These are phyloP conservation scores for Lactuca saligna DNA, from an alignment of 129 eudicot species.

Conservation along the genomic window DNA sequence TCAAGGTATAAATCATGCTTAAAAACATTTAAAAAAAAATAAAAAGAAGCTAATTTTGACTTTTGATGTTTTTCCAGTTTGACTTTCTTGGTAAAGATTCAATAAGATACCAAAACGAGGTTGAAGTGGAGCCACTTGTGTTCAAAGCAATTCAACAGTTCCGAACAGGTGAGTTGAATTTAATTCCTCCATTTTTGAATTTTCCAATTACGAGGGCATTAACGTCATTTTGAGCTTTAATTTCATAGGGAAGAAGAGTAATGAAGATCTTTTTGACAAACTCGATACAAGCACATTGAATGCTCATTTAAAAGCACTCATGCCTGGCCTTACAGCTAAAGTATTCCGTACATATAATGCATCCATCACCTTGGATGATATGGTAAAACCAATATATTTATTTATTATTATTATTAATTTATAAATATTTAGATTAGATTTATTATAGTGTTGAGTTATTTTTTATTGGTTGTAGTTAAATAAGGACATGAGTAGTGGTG, in stretches of 20 bases:
- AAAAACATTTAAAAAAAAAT: no score
- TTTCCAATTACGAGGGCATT: not conserved
- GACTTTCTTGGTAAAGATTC: constrained; percentile 99
- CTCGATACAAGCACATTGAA: constrained; percentile 91
- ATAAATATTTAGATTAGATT: not conserved
- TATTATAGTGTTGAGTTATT: not conserved
- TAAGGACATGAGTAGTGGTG: constrained; percentile 60
- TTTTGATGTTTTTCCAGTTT: constrained; percentile 54
- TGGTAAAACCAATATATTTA: constrained; percentile 50
- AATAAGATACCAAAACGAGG: constrained; percentile 83
- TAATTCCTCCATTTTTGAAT: not conserved
- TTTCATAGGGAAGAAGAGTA: constrained; percentile 61
- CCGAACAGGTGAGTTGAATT: constrained; percentile 56
- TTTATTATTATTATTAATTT: no score
- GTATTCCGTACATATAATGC: constrained; percentile 99
- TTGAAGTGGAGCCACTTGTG: constrained; percentile 77
- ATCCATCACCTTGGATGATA: constrained; percentile 91
- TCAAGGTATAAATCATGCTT: constrained; percentile 53
- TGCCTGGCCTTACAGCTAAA: constrained; percentile 99
- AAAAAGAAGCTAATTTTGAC: not conserved
- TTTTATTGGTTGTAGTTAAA: constrained; percentile 50
- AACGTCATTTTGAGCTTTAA: not conserved
- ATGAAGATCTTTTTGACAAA: constrained; percentile 83
- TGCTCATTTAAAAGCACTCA: constrained; percentile 88
- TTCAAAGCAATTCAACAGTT: constrained; percentile 91